A percentile compares a stretch with the other conserved stretches of the same genome.
phyloP scores from a whole-genome alignment of 805 yeast species.

The Saccharomycopsis sp. region DNA sequence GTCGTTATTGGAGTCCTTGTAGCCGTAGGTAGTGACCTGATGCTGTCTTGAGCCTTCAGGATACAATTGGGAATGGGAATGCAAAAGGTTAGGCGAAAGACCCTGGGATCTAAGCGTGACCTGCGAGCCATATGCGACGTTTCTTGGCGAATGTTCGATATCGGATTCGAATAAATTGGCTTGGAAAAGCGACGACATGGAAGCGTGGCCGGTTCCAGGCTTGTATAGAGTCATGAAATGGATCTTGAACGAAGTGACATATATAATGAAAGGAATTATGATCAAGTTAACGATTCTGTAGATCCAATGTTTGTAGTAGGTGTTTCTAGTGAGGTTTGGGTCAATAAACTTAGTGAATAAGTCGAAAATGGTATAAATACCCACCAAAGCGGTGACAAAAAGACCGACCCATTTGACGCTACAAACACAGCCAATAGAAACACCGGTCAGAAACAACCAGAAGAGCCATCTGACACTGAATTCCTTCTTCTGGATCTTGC shows the following conservation, averaged over 20 bases:
- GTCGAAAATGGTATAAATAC: slow-evolving; percentile 52
- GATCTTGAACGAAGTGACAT: slow-evolving; percentile 65
- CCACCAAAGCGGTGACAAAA: slow-evolving; percentile 55
- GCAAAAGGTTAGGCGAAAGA: slow-evolving; percentile 65
- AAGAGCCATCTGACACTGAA: slow-evolving; percentile 36
- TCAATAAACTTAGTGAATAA: slow-evolving; percentile 26
- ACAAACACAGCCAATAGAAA: slow-evolving; percentile 75
- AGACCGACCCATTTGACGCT: slow-evolving; percentile 85
- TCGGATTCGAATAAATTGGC: slow-evolving; percentile 70
- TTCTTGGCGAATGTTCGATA: slow-evolving; percentile 60
- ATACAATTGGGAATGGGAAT: slow-evolving; percentile 78
- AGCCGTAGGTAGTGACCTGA: slow-evolving; percentile 89
- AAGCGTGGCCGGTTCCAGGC: slow-evolving; percentile 90
- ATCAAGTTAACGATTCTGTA: slow-evolving; percentile 62
- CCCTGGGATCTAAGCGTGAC: slow-evolving; percentile 68
- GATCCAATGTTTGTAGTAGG: slow-evolving; percentile 61
- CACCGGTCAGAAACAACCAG: slow-evolving; percentile 59
- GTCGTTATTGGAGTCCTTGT: slow-evolving; percentile 79
- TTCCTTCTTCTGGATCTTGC: slow-evolving; percentile 31
- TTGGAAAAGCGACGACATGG: slow-evolving; percentile 85
- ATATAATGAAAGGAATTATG: slow-evolving; percentile 62
- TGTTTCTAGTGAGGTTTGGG: slow-evolving; percentile 26
- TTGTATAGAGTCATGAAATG: slow-evolving; percentile 72
- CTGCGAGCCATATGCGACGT: slow-evolving; percentile 54
- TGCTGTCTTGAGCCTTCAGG: slow-evolving; percentile 94